These are phyloP conservation scores for Penicillium nordicum DNA, from an alignment of 2,329 filamentous ascomycete species.

Conservation along the genomic window DNA sequence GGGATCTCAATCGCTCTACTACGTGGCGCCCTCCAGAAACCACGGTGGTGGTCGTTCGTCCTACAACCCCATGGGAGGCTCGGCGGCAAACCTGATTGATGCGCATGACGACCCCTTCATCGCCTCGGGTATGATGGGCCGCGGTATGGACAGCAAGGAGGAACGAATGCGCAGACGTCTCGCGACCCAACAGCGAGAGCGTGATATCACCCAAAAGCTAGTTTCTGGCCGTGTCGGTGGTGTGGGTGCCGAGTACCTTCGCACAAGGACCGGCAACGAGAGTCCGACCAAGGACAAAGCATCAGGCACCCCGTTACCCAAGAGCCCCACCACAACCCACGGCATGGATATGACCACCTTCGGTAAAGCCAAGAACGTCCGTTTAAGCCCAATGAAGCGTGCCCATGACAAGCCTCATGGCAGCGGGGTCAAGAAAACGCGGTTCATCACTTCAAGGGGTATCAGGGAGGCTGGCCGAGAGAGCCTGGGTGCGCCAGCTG, in stretches of 20 bases:
- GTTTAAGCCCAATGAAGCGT: slow-evolving; percentile 42
- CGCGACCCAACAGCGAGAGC: slow-evolving; percentile 43
- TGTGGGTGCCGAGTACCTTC: slow-evolving; percentile 46
- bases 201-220: slow-evolving; percentile 44
- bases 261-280: slow-evolving; percentile 31
- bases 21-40: slow-evolving; percentile 38
- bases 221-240: slow-evolving; percentile 32
- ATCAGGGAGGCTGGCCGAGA: slow-evolving; percentile 74
- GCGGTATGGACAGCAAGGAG: slow-evolving; percentile 41
- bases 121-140: slow-evolving; percentile 37
- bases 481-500: slow-evolving; percentile 57
- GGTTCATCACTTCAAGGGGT: slow-evolving; percentile 74
- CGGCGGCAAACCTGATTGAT: slow-evolving; percentile 43
- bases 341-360: slow-evolving; percentile 26
- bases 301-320: slow-evolving; percentile 10
- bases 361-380: slow-evolving; percentile 39
- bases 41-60: slow-evolving; percentile 15
- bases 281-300: slow-evolving; percentile 11
- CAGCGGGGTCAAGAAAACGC: slow-evolving; percentile 60
- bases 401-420: slow-evolving; percentile 33
- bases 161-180: slow-evolving; percentile 44
- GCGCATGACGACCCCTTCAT: slow-evolving; percentile 44
- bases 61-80: slow-evolving; percentile 28
- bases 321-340: slow-evolving; percentile 7
- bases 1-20: slow-evolving; percentile 45